Evolutionary conservation across 2,329 filamentous ascomycete species (phyloP), one percentile per base, ranked within the genome.

Genomic region (Aspergillus terreus): DNA sequence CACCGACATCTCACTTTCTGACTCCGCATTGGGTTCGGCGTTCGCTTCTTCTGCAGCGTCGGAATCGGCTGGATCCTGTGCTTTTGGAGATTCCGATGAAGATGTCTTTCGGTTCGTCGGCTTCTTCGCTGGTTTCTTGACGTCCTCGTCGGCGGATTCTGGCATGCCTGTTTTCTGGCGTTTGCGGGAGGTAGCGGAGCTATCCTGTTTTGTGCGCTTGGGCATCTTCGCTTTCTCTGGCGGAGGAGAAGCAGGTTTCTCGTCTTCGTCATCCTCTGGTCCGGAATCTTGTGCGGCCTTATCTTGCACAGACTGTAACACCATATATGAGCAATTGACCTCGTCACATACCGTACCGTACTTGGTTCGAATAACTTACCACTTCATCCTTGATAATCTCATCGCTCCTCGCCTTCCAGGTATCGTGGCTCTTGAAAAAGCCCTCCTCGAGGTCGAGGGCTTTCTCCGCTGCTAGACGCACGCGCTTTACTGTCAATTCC

Each of bases 1-100:
- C 4, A 82, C 80, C 0, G 88, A 92, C 69, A 90, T 75, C 49
- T 88, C 86, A 63, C 80, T 85, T 44, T 85, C 81, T 0, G 80
- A 82, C 7, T 64, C 72, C 19, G 74, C 75, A 61, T 75, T 74
- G n/a, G 68, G 71, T 10, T 70, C 69, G 19, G 65, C 63, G 59
- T 56, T 56, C 6, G 42, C 6, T 7, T 56, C 47, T 12, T 60
- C 51, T 27, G 40, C 52, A 6, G 21, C 50, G 25, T 62, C 51
- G 14, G 50, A 55, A 12, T 59, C 50, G 2, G 60, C 51, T 19
- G 42, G 32, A 3, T 48, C 33, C 3, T 49, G 27, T 41, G 52
- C 38, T 11, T 58, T 52, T 21, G 52, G 47, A 19, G 53, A 10
- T 36, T 57, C 59, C 17, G 52, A 32, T 41, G 48, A 35, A 9